Conservation (phyloP, 192 early-diverging fungal species). For the Gonapodya sp. region DNA sequence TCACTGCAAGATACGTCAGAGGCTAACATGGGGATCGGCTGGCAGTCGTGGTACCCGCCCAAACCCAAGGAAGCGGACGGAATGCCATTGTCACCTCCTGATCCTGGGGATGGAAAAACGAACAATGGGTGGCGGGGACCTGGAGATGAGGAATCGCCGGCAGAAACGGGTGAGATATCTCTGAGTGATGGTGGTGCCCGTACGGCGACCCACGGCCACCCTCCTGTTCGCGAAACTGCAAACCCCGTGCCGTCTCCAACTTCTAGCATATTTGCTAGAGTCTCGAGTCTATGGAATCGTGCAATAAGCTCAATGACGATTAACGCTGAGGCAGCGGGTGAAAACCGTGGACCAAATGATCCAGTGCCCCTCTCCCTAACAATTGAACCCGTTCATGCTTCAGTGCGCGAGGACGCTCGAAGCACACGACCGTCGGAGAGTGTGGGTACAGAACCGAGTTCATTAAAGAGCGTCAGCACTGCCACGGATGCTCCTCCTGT, state of each 20-base stretch:
- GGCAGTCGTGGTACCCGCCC: not conserved
- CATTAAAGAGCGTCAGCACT: not conserved
- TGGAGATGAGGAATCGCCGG: not conserved
- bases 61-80: too few relatives aligned
- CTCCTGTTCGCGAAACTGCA: not conserved
- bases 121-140: too few relatives aligned
- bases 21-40: not conserved
- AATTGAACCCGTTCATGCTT: not conserved
- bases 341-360: not conserved
- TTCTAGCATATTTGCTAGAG: not conserved
- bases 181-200: not conserved
- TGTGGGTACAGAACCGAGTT: not conserved
- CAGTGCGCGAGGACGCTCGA: not conserved
- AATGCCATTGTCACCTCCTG: too few relatives aligned
- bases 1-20: not conserved
- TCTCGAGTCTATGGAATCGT: not conserved
- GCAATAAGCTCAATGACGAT: not conserved
- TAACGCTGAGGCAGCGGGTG: not conserved
- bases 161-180: not conserved
- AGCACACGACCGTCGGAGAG: not conserved
- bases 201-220: not conserved
- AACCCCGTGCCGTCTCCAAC: not conserved
- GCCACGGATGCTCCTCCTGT: not conserved
- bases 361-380: not conserved
- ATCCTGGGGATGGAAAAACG: not conserved